Evolutionary conservation across 2,329 filamentous ascomycete genomes (phyloP), one percentile per base, ranked within the genome.

Genomic region (Exophiala bonariae): DNA sequence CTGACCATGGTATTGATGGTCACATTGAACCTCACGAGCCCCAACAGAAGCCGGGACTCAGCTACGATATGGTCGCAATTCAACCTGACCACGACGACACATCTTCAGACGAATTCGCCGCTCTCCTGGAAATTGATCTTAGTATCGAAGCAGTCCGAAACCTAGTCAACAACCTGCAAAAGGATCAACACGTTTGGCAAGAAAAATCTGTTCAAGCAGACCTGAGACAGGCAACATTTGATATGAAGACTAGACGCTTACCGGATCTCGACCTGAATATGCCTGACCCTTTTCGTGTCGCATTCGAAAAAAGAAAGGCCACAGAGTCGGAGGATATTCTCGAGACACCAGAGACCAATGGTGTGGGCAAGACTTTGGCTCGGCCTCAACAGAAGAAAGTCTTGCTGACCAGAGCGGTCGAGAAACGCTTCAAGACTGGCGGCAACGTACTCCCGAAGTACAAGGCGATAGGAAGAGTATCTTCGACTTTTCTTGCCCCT

Each of bases 391-490:
- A 49, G 10, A 31, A 41, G 7, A 42, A 46, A 20, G 45, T 47
- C 22, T n/a, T 44, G 33, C 17, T 34, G 18, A 16, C 32, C 32
- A 8, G n/a, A 3, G 39, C 49, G 11, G 28, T 28, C 32, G 26
- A 33, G 23, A 33, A 11, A 9, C 30, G 32, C 23, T 47, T 47
- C 18, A 22, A 16, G n/a, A 47, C 39, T 2, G 39, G 17, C 10
- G 40, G 26, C 17, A 34, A 19, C 22, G 13, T 47, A 5, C 36
- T 58, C 11, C 56, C 56, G 7, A 57, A 52, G 34, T 57, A 56
- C 37, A 55, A 54, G 38, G 48, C 52, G 20, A 57, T 59, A 19
- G 56, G 54, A 10, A 43, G 54, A 23, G 36, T 59, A 4, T 44
- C 46, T 9, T 30, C 47, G 4, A 59, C 47, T 33, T 51, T 58